Percentiles rank a stretch among this genome's conserved stretches.
Conservation (phyloP, 2,329 filamentous ascomycete genomes). For the Colletotrichum sp. region DNA sequence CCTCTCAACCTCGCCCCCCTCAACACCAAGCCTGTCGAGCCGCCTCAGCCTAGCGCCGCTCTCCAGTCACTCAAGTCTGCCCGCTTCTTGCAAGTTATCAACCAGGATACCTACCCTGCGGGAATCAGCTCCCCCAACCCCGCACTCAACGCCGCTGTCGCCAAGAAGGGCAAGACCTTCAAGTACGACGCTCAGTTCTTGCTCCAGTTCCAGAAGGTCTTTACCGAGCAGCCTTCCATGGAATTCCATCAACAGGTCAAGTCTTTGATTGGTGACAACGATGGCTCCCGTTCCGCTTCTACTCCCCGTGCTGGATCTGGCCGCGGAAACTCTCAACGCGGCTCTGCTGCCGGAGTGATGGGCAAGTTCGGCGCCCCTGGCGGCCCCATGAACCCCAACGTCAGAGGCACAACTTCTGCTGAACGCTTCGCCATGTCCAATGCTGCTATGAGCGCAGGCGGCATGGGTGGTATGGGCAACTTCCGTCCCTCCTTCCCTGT, state of each 20-base stretch:
- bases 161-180: slow-evolving; percentile 81
- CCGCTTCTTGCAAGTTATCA: slow-evolving; percentile 82
- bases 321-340: slow-evolving; percentile 57
- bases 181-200: slow-evolving; percentile 96
- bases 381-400: slow-evolving; percentile 40
- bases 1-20: slow-evolving; percentile 85
- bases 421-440: slow-evolving; percentile 74
- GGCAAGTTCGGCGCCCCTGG: slow-evolving; percentile 61
- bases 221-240: slow-evolving; percentile 93
- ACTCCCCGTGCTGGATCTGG: slow-evolving; percentile 62
- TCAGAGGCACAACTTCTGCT: slow-evolving; percentile 74
- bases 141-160: slow-evolving; percentile 80
- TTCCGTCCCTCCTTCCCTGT: slow-evolving; percentile 56
- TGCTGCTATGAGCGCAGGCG: slow-evolving; percentile 42
- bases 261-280: slow-evolving; percentile 81
- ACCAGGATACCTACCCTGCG: slow-evolving; percentile 79
- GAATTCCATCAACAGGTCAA: slow-evolving; percentile 94
- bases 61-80: slow-evolving; percentile 93
- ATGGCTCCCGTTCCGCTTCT: slow-evolving; percentile 66
- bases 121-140: slow-evolving; percentile 91
- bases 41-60: slow-evolving; percentile 90
- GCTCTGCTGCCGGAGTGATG: slow-evolving; percentile 64
- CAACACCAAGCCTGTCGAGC: slow-evolving; percentile 85
- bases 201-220: slow-evolving; percentile 94
- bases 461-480: slow-evolving; percentile 30